Evolutionary conservation across 257 asterid species (phyloP).

Genomic region (Penstemon davidsonii): DNA sequence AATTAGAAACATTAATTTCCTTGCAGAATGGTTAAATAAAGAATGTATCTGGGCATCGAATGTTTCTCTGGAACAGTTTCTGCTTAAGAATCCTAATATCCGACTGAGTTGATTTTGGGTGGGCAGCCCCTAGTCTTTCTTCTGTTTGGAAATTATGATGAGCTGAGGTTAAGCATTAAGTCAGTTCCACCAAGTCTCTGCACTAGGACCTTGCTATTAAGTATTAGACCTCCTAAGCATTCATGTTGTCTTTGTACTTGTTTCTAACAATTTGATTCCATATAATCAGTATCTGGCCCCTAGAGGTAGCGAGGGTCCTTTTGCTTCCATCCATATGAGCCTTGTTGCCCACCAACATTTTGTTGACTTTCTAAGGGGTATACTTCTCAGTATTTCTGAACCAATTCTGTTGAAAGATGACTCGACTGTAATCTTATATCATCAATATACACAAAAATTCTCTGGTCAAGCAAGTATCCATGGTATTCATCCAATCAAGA

Average conservation of each 20-base stretch:
- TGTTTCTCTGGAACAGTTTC: slow-evolving; percentile 22
- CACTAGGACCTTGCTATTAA: slow-evolving; percentile 43
- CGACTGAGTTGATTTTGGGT: slow-evolving; percentile 34
- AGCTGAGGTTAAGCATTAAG: slow-evolving; percentile 50
- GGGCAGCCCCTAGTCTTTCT: slow-evolving; percentile 40
- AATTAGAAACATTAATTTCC: slow-evolving; percentile 29
- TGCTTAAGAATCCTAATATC: slow-evolving; percentile 46
- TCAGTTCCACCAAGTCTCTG: slow-evolving; percentile 48
- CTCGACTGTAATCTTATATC: slow-evolving; percentile 9
- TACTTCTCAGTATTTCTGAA: slow-evolving; percentile 33
- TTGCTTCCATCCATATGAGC: slow-evolving; percentile 34
- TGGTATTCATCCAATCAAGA: background rate
- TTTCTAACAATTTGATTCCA: slow-evolving; percentile 52
- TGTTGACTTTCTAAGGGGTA: slow-evolving; percentile 35
- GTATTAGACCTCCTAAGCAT: slow-evolving; percentile 55
- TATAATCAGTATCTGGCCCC: slow-evolving; percentile 54
- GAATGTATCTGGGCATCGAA: slow-evolving; percentile 29
- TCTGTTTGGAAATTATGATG: slow-evolving; percentile 45
- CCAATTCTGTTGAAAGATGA: slow-evolving; percentile 31
- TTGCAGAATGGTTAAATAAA: slow-evolving; percentile 24
- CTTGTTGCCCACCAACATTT: slow-evolving; percentile 31
- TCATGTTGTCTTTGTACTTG: slow-evolving; percentile 53
- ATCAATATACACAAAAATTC: background rate
- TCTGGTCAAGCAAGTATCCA: slow-evolving; percentile 5
- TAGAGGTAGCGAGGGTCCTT: slow-evolving; percentile 54